Evolutionary conservation across 306 rosid species (phyloP).

Genomic region (Prinsepia uniflora): DNA sequence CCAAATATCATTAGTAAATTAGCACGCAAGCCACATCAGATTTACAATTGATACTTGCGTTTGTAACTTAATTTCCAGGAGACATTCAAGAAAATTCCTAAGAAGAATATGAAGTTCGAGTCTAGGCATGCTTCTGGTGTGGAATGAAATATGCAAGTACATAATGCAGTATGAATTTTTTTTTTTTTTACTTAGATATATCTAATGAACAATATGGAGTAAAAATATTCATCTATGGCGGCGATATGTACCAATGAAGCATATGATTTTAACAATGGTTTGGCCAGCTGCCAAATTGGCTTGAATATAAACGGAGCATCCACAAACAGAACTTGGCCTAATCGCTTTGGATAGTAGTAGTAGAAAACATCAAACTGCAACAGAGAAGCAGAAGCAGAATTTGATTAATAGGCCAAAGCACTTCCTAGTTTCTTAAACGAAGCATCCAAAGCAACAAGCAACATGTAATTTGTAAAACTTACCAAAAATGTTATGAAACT

Average conservation of each 20-base stretch:
- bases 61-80: neutral
- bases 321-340: constrained; percentile 79
- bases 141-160: neutral
- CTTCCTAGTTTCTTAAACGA: neutral
- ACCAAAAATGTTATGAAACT: constrained; percentile 76
- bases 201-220: neutral
- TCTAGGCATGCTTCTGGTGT: no score
- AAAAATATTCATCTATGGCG: neutral
- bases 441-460: constrained; percentile 15
- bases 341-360: constrained; percentile 75
- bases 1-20: no score
- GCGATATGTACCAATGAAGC: constrained; percentile 67
- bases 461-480: constrained; percentile 22
- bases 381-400: neutral
- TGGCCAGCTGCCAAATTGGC: constrained; percentile 82
- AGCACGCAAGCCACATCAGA: neutral
- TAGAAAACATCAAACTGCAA: constrained; percentile 86
- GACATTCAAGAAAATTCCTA: neutral
- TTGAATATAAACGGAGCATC: constrained; percentile 83
- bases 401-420: neutral
- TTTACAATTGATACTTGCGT: neutral
- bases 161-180: neutral
- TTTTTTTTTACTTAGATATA: neutral
- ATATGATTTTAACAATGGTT: constrained; percentile 76
- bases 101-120: neutral